A percentile compares a stretch with the other conserved stretches of the same genome.
Conservation (phyloP, 225 moss, liverwort and hornwort species). For the Bryum argenteum region DNA sequence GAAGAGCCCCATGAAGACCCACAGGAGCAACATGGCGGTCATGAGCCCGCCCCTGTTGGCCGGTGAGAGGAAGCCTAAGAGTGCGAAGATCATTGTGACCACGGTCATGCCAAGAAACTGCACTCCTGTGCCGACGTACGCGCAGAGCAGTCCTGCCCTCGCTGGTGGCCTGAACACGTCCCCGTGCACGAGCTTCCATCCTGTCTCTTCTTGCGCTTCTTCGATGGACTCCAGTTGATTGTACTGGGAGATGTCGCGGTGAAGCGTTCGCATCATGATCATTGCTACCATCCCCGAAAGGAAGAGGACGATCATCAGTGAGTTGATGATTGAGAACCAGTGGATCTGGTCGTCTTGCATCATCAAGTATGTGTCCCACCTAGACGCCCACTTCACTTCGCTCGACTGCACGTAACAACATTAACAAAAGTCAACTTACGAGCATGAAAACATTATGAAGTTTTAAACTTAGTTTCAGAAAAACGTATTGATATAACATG, state of each 20-base stretch:
- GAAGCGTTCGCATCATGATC: slow-evolving; percentile 97
- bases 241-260: slow-evolving; percentile 90
- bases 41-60: slow-evolving; percentile 88
- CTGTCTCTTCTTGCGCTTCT: slow-evolving; percentile 93
- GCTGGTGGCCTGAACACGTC: slow-evolving; percentile 86
- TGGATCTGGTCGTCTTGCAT: slow-evolving; percentile 95
- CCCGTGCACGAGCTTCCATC: slow-evolving; percentile 92
- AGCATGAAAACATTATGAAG: too few relatives aligned
- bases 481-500: too few relatives aligned
- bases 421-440: neutral
- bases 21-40: slow-evolving; percentile 89
- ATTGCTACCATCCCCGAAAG: slow-evolving; percentile 95
- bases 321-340: slow-evolving; percentile 96
- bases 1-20: slow-evolving; percentile 94
- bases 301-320: slow-evolving; percentile 90
- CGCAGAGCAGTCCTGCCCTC: slow-evolving; percentile 71
- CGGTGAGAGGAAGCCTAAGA: slow-evolving; percentile 85
- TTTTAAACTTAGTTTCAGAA: too few relatives aligned
- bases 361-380: slow-evolving; percentile 86
- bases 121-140: slow-evolving; percentile 87
- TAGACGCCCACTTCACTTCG: slow-evolving; percentile 83
- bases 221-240: slow-evolving; percentile 91
- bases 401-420: slow-evolving; percentile 54
- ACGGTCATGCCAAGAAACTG: slow-evolving; percentile 91
- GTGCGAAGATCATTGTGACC: slow-evolving; percentile 86